phyloP scores from a whole-genome alignment of 805 yeast species.

The Scheffersomyces stipitis region DNA sequence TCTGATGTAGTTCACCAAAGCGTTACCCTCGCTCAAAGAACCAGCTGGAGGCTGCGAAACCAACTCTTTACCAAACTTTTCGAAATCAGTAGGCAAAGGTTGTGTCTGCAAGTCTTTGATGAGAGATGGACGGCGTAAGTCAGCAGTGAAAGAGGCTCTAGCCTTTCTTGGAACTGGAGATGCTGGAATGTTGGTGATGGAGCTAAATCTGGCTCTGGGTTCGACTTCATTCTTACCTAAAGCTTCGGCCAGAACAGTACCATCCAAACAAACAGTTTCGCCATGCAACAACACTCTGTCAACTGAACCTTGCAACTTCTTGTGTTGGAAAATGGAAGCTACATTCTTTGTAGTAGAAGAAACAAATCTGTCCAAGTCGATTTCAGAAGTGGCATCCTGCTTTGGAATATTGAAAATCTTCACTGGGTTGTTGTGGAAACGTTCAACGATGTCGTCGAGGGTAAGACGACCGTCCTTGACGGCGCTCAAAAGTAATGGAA shows the following conservation, averaged over 20 bases:
- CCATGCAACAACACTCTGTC: constrained; percentile 82
- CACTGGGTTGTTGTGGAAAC: constrained; percentile 80
- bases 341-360: constrained; percentile 36
- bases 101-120: constrained; percentile 38
- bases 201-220: constrained; percentile 45
- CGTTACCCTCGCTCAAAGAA: constrained; percentile 74
- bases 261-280: constrained; percentile 83
- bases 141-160: constrained; percentile 35
- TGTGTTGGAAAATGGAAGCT: constrained; percentile 39
- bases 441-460: constrained; percentile 65
- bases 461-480: constrained; percentile 73
- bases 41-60: constrained; percentile 74
- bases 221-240: constrained; percentile 56
- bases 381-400: constrained; percentile 75
- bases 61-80: constrained; percentile 59
- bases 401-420: constrained; percentile 79
- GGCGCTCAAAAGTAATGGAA: constrained; percentile 81
- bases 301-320: constrained; percentile 71
- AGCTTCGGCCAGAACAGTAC: constrained; percentile 58
- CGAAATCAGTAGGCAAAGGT: constrained; percentile 46
- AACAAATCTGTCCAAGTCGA: constrained; percentile 72
- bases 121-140: constrained; percentile 36
- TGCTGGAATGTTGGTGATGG: constrained; percentile 23
- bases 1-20: constrained; percentile 74
- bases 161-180: constrained; percentile 33